Percentiles rank a stretch among this genome's conserved stretches.
These are phyloP conservation scores for Talaromyces nanjingensis DNA, from an alignment of 495 filamentous ascomycete genomes.

Conservation along the genomic window DNA sequence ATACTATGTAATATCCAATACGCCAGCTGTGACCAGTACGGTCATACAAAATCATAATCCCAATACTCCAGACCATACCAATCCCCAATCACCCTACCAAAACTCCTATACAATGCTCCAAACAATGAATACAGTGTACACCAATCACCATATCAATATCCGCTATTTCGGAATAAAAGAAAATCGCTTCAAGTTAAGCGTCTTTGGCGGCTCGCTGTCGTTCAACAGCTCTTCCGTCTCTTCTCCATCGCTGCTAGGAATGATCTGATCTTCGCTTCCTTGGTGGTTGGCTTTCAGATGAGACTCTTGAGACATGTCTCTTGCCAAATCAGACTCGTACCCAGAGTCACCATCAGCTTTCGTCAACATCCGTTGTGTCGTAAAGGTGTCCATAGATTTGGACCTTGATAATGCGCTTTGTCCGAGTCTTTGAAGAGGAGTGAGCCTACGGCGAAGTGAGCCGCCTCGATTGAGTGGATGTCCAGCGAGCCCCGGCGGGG, in stretches of 20 bases:
- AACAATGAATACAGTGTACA: neutral
- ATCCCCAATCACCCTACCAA: neutral
- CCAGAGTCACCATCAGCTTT: slow-evolving; percentile 1
- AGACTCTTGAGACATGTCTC: neutral
- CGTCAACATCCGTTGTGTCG: neutral
- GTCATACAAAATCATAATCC: neutral
- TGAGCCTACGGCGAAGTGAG: slow-evolving; percentile 26
- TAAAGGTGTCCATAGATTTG: slow-evolving; percentile 24
- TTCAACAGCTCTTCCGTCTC: slow-evolving; percentile 28
- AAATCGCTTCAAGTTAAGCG: slow-evolving; percentile 48
- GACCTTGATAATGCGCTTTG: slow-evolving; percentile 39
- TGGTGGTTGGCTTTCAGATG: slow-evolving; percentile 13
- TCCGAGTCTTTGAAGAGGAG: slow-evolving; percentile 42
- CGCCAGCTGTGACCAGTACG: neutral
- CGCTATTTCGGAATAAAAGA: slow-evolving; percentile 36
- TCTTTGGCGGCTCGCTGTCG: slow-evolving; percentile 9
- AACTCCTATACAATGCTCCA: slow-evolving; percentile 12
- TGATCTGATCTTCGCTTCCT: slow-evolving; percentile 72
- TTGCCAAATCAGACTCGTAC: slow-evolving; percentile 7
- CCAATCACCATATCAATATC: slow-evolving; percentile 12
- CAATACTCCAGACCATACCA: neutral
- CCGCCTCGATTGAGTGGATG: slow-evolving; percentile 8
- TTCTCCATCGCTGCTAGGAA: slow-evolving; percentile 62
- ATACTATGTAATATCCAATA: neutral
- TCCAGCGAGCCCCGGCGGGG: neutral